A percentile compares a stretch with the other conserved stretches of the same genome.
These are phyloP conservation scores for Acacia crassicarpa DNA, from an alignment of 306 rosid genomes.

Conservation along the genomic window DNA sequence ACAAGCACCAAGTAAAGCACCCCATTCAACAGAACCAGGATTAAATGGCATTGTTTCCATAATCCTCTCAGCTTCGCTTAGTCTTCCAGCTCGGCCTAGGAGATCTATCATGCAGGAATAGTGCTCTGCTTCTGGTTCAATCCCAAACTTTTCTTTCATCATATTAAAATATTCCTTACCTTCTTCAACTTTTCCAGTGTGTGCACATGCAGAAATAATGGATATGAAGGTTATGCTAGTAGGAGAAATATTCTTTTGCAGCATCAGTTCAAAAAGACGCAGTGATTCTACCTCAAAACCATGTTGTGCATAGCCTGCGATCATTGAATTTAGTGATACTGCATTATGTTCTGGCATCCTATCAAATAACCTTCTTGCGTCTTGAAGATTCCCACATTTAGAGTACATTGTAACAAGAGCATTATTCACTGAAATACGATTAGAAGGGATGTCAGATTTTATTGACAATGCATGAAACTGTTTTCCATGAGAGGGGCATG, in stretches of 20 bases:
- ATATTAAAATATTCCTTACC: conserved; percentile 66
- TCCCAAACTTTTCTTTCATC: conserved; percentile 73
- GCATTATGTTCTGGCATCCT: conserved; percentile 67
- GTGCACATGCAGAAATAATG: conserved; percentile 76
- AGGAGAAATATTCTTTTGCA: conserved; percentile 52
- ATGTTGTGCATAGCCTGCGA: conserved; percentile 80
- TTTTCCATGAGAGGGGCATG: conserved; percentile 72
- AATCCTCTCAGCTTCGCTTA: conserved; percentile 66
- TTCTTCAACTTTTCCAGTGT: conserved; percentile 76
- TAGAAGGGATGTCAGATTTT: conserved; percentile 70
- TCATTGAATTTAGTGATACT: conserved; percentile 70
- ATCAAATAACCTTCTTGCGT: conserved; percentile 71
- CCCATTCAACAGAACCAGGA: conserved; percentile 75
- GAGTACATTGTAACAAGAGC: conserved; percentile 85
- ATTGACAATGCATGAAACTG: conserved; percentile 74
- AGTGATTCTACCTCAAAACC: conserved; percentile 65
- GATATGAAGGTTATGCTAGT: conserved; percentile 69
- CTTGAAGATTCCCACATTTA: conserved; percentile 73
- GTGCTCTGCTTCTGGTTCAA: conserved; percentile 74
- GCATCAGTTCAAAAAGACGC: conserved; percentile 64
- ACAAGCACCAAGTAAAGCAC: conserved; percentile 81
- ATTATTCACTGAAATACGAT: conserved; percentile 70
- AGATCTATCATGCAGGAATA: conserved; percentile 88
- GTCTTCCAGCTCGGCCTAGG: conserved; percentile 75
- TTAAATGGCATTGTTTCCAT: conserved; percentile 73